Conservation (phyloP, 768 basidiomycete species). For the Melanogaster broomeanus region DNA sequence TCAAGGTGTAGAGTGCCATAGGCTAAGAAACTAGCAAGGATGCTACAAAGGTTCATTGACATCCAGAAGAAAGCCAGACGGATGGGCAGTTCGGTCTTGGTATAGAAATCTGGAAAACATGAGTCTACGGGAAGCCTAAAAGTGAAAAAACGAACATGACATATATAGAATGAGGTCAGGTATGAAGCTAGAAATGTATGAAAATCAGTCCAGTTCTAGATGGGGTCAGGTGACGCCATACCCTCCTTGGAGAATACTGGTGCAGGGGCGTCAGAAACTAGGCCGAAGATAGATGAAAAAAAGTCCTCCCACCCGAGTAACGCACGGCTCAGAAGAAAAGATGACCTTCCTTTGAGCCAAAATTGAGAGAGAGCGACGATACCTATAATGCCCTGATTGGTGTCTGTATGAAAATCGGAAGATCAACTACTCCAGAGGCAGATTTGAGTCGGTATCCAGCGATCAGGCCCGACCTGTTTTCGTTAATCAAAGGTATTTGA, state of each 20-base stretch:
- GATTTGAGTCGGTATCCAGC: constrained; percentile 64
- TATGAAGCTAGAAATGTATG: constrained; percentile 42
- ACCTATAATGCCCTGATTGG: constrained; percentile 11
- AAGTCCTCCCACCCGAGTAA: constrained; percentile 42
- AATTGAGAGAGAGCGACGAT: constrained; percentile 54
- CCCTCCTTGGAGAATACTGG: constrained; percentile 48
- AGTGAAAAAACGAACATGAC: constrained; percentile 43
- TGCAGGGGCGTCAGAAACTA: neutral
- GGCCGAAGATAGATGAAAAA: neutral
- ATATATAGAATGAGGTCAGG: constrained; percentile 64
- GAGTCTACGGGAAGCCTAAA: neutral
- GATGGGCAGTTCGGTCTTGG: constrained; percentile 56
- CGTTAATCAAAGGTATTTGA: neutral
- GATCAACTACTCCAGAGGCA: constrained; percentile 45
- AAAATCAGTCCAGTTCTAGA: neutral
- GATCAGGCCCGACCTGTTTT: constrained; percentile 56
- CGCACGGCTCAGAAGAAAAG: constrained; percentile 50
- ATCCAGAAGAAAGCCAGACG: constrained; percentile 60
- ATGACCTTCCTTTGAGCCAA: constrained; percentile 52
- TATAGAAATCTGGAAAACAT: constrained; percentile 45
- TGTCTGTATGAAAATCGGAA: neutral
- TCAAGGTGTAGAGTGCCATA: constrained; percentile 63
- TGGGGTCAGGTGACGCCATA: constrained; percentile 14
- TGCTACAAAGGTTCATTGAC: constrained; percentile 45
- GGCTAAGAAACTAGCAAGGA: constrained; percentile 56